phyloP scores from a whole-genome alignment of 257 asterid species.

The Ballota nigra region DNA sequence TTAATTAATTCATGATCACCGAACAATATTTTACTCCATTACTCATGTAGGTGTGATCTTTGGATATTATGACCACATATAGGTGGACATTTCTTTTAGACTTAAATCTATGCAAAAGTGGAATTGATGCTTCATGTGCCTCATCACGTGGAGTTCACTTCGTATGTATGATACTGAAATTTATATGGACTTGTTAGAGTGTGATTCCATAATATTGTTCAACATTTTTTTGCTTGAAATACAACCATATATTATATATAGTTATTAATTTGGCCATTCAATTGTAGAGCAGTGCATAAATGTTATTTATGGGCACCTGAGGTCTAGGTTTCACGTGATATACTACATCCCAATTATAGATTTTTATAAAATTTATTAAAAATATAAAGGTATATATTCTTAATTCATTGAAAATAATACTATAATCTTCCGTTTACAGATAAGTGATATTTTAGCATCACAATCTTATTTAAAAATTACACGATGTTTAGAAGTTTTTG shows the following conservation, averaged over 20 bases:
- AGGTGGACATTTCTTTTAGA: not conserved
- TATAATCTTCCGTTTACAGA: too few species aligned
- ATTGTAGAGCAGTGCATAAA: not conserved
- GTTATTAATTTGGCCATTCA: not conserved
- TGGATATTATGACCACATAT: not conserved
- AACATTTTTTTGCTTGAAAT: not conserved
- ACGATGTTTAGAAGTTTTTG: too few species aligned
- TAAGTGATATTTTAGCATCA: too few species aligned
- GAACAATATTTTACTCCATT: not conserved
- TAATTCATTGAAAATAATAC: too few species aligned
- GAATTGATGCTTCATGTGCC: not conserved
- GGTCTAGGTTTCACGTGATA: not conserved
- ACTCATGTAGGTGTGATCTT: not conserved
- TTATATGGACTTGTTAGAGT: not conserved
- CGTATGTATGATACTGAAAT: not conserved
- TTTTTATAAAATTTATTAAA: too few species aligned
- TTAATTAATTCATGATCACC: not conserved
- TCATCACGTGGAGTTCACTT: not conserved
- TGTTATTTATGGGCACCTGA: not conserved
- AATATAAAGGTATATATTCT: too few species aligned
- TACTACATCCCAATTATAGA: not conserved
- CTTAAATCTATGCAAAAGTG: not conserved
- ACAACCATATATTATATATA: too few species aligned
- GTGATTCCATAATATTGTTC: not conserved
- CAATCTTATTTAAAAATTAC: too few species aligned